These are phyloP conservation scores for Steccherinum ochraceum DNA, from an alignment of 768 basidiomycete species.

Conservation along the genomic window DNA sequence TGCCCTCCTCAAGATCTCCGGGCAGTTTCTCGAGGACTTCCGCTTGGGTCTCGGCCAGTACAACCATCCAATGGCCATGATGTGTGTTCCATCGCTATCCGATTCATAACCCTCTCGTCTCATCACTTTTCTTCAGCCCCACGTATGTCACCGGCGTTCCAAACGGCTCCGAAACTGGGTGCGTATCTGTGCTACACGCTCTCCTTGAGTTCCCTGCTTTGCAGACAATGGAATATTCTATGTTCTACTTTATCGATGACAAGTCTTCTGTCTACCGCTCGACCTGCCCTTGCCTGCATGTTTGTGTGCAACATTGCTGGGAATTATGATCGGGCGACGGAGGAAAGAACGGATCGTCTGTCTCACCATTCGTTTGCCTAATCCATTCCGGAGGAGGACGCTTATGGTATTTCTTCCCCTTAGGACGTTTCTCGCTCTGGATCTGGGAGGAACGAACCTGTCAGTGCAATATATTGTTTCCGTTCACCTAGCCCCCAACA, in stretches of 20 bases:
- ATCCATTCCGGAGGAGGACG: no score
- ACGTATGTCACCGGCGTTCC: conserved; percentile 96
- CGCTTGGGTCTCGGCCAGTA: conserved; percentile 65
- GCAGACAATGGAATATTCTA: background rate
- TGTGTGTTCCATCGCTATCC: conserved; percentile 38
- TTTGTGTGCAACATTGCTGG: no score
- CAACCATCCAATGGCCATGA: conserved; percentile 87
- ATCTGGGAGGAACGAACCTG: conserved; percentile 98
- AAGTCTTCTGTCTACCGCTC: background rate
- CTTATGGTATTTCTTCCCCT: no score
- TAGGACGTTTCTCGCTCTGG: conserved; percentile 93
- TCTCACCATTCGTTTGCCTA: no score
- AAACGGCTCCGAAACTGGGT: conserved; percentile 92
- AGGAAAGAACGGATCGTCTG: no score
- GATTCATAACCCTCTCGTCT: background rate
- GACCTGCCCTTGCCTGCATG: background rate
- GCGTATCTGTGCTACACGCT: conserved; percentile 12
- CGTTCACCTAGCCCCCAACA: background rate
- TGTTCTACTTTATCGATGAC: background rate
- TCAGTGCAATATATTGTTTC: conserved; percentile 39
- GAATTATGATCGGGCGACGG: no score
- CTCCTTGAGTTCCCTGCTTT: background rate
- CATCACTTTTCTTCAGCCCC: conserved; percentile 44
- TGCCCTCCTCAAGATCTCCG: conserved; percentile 61
- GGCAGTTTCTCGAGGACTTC: conserved; percentile 78